Evolutionary conservation across 345 rosid species (phyloP).

Genomic region (Salix udensis): DNA sequence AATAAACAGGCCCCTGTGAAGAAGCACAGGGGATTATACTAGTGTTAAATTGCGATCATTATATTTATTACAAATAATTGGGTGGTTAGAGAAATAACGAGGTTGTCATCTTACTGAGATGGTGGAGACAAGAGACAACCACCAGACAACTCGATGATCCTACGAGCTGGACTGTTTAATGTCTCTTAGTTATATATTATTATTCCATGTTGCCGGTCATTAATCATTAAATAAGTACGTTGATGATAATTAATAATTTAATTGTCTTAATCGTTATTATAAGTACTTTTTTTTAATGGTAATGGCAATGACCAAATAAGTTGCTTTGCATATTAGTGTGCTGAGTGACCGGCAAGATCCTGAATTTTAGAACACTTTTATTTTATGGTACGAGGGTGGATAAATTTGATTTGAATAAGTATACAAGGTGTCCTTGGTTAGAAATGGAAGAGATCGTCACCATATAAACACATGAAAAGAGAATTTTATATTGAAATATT

Average conservation of each 20-base stretch:
- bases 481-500: too few relatives aligned
- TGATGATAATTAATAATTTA: background rate
- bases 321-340: background rate
- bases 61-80: slow-evolving; percentile 12
- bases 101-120: slow-evolving; percentile 15
- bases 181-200: background rate
- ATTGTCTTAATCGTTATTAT: background rate
- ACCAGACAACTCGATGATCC: slow-evolving; percentile 14
- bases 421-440: too few relatives aligned
- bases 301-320: background rate
- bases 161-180: slow-evolving; percentile 16
- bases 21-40: background rate
- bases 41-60: background rate
- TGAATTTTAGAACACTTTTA: background rate
- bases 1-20: background rate
- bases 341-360: background rate
- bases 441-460: too few relatives aligned
- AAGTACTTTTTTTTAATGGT: background rate
- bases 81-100: slow-evolving; percentile 16
- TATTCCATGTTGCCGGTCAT: background rate
- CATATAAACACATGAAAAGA: too few relatives aligned
- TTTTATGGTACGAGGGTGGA: background rate
- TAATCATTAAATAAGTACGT: background rate
- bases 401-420: background rate
- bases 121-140: slow-evolving; percentile 36